These are phyloP conservation scores for Ophiocordyceps robertsii DNA, from an alignment of 2,329 filamentous ascomycete genomes.

Conservation along the genomic window DNA sequence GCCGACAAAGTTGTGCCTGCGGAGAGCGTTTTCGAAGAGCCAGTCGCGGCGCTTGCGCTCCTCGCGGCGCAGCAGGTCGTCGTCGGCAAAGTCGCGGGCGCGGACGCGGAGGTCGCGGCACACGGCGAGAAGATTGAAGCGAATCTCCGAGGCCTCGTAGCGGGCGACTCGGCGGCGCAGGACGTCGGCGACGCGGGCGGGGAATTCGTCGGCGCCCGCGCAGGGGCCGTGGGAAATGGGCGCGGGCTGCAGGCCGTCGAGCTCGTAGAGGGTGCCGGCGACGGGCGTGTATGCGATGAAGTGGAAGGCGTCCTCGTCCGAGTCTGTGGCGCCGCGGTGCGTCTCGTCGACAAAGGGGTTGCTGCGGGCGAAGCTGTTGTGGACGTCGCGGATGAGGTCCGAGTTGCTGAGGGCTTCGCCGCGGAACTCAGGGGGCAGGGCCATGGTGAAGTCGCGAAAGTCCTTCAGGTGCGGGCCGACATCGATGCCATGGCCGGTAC, in stretches of 20 bases:
- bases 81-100: constrained; percentile 71
- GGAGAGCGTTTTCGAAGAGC: constrained; percentile 88
- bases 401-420: constrained; percentile 49
- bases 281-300: constrained; percentile 91
- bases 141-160: constrained; percentile 78
- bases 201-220: constrained; percentile 50
- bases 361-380: constrained; percentile 81
- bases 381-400: constrained; percentile 60
- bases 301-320: constrained; percentile 85
- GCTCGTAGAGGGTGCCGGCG: constrained; percentile 72
- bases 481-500: constrained; percentile 34
- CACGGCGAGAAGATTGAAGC: constrained; percentile 93
- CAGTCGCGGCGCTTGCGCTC: constrained; percentile 73
- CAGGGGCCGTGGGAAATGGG: constrained; percentile 82
- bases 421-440: constrained; percentile 61
- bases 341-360: constrained; percentile 93
- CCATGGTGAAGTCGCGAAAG: constrained; percentile 81
- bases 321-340: constrained; percentile 34
- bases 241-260: constrained; percentile 86
- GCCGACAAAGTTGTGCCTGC: constrained; percentile 90
- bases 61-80: constrained; percentile 64
- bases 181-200: constrained; percentile 71
- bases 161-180: constrained; percentile 70
- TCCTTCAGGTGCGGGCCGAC: constrained; percentile 58
- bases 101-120: constrained; percentile 67